These are phyloP conservation scores for Sugiyamaella xylanicola DNA, from an alignment of 1,139 yeast genomes.

Conservation along the genomic window DNA sequence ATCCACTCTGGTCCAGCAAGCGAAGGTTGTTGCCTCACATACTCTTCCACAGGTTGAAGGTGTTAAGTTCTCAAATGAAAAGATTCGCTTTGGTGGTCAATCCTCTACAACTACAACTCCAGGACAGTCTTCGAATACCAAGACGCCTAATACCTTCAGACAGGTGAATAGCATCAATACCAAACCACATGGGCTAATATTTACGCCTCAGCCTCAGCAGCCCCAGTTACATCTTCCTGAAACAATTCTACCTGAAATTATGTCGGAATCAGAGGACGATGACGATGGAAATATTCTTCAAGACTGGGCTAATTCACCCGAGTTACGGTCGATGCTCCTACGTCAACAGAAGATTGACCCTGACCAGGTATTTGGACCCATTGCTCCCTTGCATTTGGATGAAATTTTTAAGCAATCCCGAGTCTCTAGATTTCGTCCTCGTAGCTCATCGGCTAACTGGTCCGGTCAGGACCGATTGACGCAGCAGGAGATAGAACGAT, in stretches of 20 bases:
- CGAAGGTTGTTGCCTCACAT: constrained; percentile 32
- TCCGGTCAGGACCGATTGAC: constrained; percentile 49
- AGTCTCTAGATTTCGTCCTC: constrained; percentile 53
- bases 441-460: constrained; percentile 65
- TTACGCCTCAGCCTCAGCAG: constrained; percentile 13
- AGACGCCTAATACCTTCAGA: constrained; percentile 23
- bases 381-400: constrained; percentile 66
- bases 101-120: constrained; percentile 20
- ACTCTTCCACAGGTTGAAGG: constrained; percentile 40
- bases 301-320: constrained; percentile 76
- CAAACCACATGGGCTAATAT: constrained; percentile 21
- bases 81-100: constrained; percentile 38
- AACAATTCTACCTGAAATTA: constrained; percentile 49
- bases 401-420: constrained; percentile 60
- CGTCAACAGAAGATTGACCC: constrained; percentile 71
- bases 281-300: constrained; percentile 55
- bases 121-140: constrained; percentile 18
- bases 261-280: constrained; percentile 60
- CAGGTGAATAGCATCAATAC: constrained; percentile 23
- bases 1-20: constrained; percentile 42
- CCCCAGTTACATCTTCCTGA: constrained; percentile 20
- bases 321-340: constrained; percentile 53
- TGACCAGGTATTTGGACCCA: constrained; percentile 72
- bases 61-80: constrained; percentile 43
- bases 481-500: constrained; percentile 52